Conservation (phyloP, 768 basidiomycete species). For the Sporobolomyces roseus region DNA sequence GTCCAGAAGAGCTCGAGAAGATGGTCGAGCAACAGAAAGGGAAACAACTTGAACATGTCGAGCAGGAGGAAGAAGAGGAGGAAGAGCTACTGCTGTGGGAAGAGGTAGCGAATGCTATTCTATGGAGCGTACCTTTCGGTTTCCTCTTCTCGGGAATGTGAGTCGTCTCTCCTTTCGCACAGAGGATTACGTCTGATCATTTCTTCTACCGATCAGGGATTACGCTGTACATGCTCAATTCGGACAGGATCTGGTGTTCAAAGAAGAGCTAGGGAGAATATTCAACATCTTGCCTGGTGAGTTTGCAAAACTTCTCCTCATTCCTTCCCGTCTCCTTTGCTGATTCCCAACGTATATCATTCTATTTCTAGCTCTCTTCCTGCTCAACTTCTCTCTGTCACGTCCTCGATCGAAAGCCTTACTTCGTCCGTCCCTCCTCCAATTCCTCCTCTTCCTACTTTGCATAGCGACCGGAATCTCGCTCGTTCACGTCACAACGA, state of each 20-base stretch:
- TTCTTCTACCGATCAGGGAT: slow-evolving; percentile 13
- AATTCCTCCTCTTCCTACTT: slow-evolving; percentile 25
- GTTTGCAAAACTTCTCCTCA: background rate
- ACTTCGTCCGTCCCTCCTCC: slow-evolving; percentile 10
- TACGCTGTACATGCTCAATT: slow-evolving; percentile 38
- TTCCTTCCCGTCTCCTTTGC: background rate
- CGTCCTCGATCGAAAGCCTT: slow-evolving; percentile 9
- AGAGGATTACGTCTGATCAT: background rate
- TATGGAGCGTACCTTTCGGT: slow-evolving; percentile 38
- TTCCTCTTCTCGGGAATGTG: slow-evolving; percentile 39
- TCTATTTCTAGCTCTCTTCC: slow-evolving; percentile 16
- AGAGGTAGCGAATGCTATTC: slow-evolving; percentile 31
- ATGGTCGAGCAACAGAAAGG: slow-evolving; percentile 26
- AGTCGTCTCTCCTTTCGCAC: background rate
- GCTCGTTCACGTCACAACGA: slow-evolving; percentile 27
- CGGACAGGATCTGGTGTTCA: slow-evolving; percentile 4
- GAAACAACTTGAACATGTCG: background rate
- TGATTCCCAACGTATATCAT: background rate
- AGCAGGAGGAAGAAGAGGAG: background rate
- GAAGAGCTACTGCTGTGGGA: slow-evolving; percentile 36
- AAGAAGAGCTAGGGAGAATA: slow-evolving; percentile 17
- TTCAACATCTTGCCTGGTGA: slow-evolving; percentile 31
- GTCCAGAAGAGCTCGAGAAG: slow-evolving; percentile 29
- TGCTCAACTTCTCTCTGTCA: slow-evolving; percentile 31
- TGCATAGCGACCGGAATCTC: slow-evolving; percentile 21